A percentile compares a stretch with the other conserved stretches of the same genome.
Evolutionary conservation across 129 eudicot genomes (phyloP).

Genomic region (Lactuca sativa): DNA sequence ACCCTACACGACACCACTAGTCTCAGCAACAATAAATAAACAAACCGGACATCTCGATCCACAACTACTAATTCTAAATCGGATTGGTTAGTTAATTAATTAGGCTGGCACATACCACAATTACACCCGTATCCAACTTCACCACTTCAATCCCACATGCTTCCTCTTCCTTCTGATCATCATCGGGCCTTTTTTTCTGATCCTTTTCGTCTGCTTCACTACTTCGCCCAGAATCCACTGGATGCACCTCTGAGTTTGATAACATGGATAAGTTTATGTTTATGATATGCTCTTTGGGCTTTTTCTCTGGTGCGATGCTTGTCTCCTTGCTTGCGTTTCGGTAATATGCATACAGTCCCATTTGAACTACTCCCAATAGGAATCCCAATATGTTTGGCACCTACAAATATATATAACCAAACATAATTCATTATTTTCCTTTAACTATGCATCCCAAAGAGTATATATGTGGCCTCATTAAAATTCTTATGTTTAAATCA

Average conservation of each 20-base stretch:
- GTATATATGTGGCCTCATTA: too few relatives aligned
- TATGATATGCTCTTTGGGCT: conserved; percentile 32
- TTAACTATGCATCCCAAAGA: neutral
- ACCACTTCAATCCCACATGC: neutral
- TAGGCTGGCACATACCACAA: conserved; percentile 24
- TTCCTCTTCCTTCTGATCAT: neutral
- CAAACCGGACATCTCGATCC: conserved; percentile 7
- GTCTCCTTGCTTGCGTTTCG: conserved; percentile 18
- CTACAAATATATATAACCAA: conserved; percentile 29
- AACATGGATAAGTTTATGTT: conserved; percentile 42
- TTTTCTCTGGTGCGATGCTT: conserved; percentile 20
- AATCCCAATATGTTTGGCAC: conserved; percentile 81
- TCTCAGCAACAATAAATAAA: conserved; percentile 2
- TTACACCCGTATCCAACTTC: conserved; percentile 16
- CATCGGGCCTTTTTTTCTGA: neutral
- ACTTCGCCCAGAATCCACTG: conserved; percentile 41
- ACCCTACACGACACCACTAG: neutral
- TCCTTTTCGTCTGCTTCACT: conserved; percentile 23
- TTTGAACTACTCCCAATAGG: conserved; percentile 63
- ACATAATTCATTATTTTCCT: too few relatives aligned
- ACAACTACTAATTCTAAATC: conserved; percentile 9
- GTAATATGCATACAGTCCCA: conserved; percentile 60
- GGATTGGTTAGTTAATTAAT: neutral
- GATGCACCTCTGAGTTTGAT: conserved; percentile 51
- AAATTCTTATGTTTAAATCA: too few relatives aligned